Base-by-base conservation (phyloP, 1,139 yeast species). In the Debaryomyces udenii region DNA sequence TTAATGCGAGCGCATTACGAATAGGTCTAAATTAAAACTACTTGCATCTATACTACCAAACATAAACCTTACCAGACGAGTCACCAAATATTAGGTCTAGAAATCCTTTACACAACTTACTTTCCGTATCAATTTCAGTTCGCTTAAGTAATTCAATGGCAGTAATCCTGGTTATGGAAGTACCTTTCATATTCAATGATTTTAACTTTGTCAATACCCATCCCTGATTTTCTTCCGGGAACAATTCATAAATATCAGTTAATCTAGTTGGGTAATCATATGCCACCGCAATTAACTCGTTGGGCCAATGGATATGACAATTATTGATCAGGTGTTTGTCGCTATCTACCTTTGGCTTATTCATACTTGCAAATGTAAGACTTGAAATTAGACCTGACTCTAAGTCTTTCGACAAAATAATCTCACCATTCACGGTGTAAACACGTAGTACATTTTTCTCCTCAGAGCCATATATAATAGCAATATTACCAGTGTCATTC, bases 401-500 rank as follows among this genome's bases (percentile, higher is more conserved):
- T 24, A 69, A 44, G 2, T 40, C 38, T 11, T 51, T 42, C 4
- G 48, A 44, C 3, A 65, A 35, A 2, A 80, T 62, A 2, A 55
- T 35, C 5, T 71, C 72, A 0, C 89, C 89, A 57, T 85, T 84
- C 18, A 83, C 56, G 3, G 80, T 80, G 55, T 57, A 78, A 0
- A 83, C 34, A 0, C 51, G 47, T 11, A 83, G 44, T 0, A 42
- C 35, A 10, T 61, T 55, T 4, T 43, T 24, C 13, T 46, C 48
- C 17, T 40, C 47, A 7, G 52, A 33, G 14, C 46, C 41, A 44
- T 59, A 51, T 1, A 74, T 49, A 0, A 73, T 57, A 3, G 74
- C 76, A 30, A 84, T 69, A 39, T 69, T 67, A 0, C 88, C 90
- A 0, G 79, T 64, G 41, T 78, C 80, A 49, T 76, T 71, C 1